Percentiles rank a stretch among this genome's conserved stretches.
phyloP scores from a whole-genome alignment of 1,284 basidiomycete genomes.

The Farysia itapuensis region DNA sequence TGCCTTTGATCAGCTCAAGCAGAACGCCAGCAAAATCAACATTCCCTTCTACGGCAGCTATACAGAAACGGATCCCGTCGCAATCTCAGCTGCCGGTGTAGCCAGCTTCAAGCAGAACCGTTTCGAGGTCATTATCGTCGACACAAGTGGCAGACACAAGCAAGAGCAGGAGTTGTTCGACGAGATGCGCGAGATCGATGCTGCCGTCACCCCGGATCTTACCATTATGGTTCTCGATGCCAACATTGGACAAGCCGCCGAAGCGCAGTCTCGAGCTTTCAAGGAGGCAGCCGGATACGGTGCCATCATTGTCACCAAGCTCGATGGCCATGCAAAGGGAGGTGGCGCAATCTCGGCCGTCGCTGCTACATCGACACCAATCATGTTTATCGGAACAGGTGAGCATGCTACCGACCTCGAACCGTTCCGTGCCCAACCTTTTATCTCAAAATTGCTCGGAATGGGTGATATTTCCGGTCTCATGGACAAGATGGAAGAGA shows the following conservation, averaged over 20 bases:
- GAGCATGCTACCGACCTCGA: conserved; percentile 96
- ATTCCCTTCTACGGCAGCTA: conserved; percentile 99
- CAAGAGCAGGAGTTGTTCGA: conserved; percentile 95
- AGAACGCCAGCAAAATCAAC: conserved; percentile 94
- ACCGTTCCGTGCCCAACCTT: conserved; percentile 90
- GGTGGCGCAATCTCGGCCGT: conserved; percentile 99
- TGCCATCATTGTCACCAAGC: conserved; percentile 98
- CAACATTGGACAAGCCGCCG: conserved; percentile 84
- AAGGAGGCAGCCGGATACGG: conserved; percentile 97
- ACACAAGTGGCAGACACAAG: conserved; percentile 95
- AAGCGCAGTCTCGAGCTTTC: conserved; percentile 92
- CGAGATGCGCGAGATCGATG: conserved; percentile 96
- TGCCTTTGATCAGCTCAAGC: conserved; percentile 91
- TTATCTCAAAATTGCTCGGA: conserved; percentile 93
- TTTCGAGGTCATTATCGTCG: conserved; percentile 98
- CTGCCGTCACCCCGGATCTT: conserved; percentile 78
- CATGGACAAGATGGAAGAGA: conserved; percentile 69
- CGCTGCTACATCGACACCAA: conserved; percentile 95
- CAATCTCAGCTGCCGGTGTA: conserved; percentile 91
- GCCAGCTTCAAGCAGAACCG: conserved; percentile 95
- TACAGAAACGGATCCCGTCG: conserved; percentile 96
- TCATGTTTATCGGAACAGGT: conserved; percentile 97
- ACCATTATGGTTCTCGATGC: conserved; percentile 63
- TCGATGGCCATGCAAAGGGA: conserved; percentile 99
- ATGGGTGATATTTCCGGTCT: conserved; percentile 94